Evolutionary conservation across 2,329 filamentous ascomycete species (phyloP).

Genomic region (Cladosporium oxysporum): DNA sequence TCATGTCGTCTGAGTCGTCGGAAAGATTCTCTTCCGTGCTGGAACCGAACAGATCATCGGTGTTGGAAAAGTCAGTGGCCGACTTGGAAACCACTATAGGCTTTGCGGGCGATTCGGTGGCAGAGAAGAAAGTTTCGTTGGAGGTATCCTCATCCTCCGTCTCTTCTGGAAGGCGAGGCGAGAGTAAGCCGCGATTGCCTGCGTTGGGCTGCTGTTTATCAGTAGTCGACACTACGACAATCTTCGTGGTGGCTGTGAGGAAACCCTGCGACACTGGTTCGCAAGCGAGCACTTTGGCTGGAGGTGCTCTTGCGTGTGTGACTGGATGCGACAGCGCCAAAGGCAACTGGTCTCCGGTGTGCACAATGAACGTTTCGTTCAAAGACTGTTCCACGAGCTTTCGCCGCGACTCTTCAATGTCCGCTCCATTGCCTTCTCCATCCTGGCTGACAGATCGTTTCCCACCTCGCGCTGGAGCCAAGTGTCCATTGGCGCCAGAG

Average conservation of each 20-base stretch:
- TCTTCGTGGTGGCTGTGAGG: constrained; percentile 73
- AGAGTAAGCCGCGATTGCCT: constrained; percentile 31
- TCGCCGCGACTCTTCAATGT: constrained; percentile 29
- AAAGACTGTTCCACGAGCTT: constrained; percentile 69
- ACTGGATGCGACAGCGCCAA: constrained; percentile 81
- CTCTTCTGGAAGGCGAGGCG: constrained; percentile 37
- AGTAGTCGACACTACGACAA: constrained; percentile 71
- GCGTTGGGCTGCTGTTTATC: constrained; percentile 56
- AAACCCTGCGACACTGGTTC: constrained; percentile 91
- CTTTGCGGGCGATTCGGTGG: constrained; percentile 62
- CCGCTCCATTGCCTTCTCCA: constrained; percentile 19
- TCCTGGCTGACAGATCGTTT: constrained; percentile 27
- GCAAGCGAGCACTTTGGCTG: constrained; percentile 86
- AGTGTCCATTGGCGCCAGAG: constrained; percentile 32
- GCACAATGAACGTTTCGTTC: constrained; percentile 71
- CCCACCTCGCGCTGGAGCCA: constrained; percentile 26
- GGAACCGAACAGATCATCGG: constrained; percentile 59
- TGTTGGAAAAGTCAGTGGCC: constrained; percentile 44
- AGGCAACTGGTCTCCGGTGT: constrained; percentile 79
- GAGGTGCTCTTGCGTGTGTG: constrained; percentile 79
- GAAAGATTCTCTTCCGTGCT: constrained; percentile 75
- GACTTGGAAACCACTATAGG: constrained; percentile 41
- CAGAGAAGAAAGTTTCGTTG: constrained; percentile 90
- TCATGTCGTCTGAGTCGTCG: constrained; percentile 92
- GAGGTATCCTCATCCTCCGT: constrained; percentile 69